phyloP scores from a whole-genome alignment of 2,329 filamentous ascomycete genomes.

The Penicillium brasilianum region DNA sequence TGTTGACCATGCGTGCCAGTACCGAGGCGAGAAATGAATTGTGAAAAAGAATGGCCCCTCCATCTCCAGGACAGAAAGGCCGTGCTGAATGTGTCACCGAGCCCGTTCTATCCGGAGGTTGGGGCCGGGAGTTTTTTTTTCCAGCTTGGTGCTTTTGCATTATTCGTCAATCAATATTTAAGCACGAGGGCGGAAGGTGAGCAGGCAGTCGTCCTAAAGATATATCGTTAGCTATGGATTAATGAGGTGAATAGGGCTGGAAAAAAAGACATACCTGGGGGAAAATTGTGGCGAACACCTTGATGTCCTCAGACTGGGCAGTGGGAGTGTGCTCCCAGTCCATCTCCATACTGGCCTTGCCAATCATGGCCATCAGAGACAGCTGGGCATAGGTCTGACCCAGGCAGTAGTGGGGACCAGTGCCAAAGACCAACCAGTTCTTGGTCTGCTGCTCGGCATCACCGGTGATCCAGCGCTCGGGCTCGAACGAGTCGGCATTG shows the following conservation, averaged over 20 bases:
- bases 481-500: conserved; percentile 85
- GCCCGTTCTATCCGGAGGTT: conserved; percentile 26
- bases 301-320: conserved; percentile 85
- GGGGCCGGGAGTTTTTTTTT: conserved; percentile 15
- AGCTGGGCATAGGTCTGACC: conserved; percentile 90
- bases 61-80: conserved; percentile 34
- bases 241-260: not conserved
- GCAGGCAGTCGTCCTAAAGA: conserved; percentile 77
- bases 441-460: conserved; percentile 89
- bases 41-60: conserved; percentile 18
- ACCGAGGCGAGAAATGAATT: conserved; percentile 19
- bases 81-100: conserved; percentile 18
- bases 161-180: conserved; percentile 30
- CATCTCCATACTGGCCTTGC: conserved; percentile 83
- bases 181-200: conserved; percentile 66
- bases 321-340: conserved; percentile 92
- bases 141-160: conserved; percentile 24
- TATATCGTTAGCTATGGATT: conserved; percentile 27
- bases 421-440: conserved; percentile 97
- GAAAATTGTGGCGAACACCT: conserved; percentile 98
- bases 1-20: conserved; percentile 19
- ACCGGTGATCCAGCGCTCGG: conserved; percentile 88
- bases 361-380: conserved; percentile 86
- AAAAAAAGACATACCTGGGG: conserved; percentile 68
- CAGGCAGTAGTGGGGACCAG: conserved; percentile 93